Conservation (phyloP, 495 filamentous ascomycete genomes). For the Aspergillus ostianus region DNA sequence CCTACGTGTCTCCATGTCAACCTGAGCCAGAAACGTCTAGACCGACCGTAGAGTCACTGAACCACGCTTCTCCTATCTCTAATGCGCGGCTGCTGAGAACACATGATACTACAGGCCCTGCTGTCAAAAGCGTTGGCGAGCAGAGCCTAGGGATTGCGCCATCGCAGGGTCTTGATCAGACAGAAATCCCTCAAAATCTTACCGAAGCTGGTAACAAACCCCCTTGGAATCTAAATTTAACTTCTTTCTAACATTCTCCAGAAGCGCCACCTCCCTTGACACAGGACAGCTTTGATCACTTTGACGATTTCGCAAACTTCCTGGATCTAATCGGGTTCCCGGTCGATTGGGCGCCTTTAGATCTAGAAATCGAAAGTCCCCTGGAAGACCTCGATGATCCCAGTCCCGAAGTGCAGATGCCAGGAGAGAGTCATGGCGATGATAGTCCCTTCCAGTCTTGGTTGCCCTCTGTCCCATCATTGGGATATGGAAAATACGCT, state of each 20-base stretch:
- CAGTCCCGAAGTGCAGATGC: too few relatives aligned
- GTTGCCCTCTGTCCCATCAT: slow-evolving; percentile 10
- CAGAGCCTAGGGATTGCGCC: too few relatives aligned
- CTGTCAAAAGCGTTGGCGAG: too few relatives aligned
- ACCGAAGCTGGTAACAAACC: background rate
- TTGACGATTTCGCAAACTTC: slow-evolving; percentile 11
- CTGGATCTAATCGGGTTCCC: slow-evolving; percentile 9
- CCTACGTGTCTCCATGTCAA: too few relatives aligned
- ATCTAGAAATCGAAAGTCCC: slow-evolving; percentile 1
- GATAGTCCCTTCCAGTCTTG: slow-evolving; percentile 11
- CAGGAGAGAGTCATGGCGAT: background rate
- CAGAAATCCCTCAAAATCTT: too few relatives aligned
- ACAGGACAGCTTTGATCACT: slow-evolving; percentile 6
- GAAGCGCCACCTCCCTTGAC: background rate
- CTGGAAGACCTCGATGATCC: background rate
- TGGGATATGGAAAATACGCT: slow-evolving; percentile 7
- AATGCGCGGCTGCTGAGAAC: too few relatives aligned
- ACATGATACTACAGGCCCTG: too few relatives aligned
- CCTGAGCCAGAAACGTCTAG: too few relatives aligned
- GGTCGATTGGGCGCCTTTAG: slow-evolving; percentile 5
- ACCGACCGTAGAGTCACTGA: too few relatives aligned
- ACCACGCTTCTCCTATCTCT: too few relatives aligned
- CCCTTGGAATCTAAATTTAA: background rate
- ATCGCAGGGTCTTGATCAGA: too few relatives aligned
- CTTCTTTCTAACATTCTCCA: background rate